phyloP scores from a whole-genome alignment of 495 filamentous ascomycete genomes.

The Lichina pygmaea region DNA sequence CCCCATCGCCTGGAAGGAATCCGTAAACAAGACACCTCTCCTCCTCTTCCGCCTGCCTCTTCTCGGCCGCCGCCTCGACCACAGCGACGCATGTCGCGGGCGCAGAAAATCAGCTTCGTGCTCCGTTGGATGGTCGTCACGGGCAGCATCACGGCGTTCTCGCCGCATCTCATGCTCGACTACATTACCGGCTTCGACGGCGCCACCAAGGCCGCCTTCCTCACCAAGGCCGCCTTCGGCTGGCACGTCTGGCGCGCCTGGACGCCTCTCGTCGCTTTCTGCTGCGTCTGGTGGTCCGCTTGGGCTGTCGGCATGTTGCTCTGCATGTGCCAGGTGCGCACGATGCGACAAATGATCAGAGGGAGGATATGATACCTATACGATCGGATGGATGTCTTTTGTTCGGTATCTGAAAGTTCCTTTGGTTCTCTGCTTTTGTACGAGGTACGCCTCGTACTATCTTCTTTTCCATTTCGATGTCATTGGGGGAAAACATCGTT shows the following conservation, averaged over 20 bases:
- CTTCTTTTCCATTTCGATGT: no score
- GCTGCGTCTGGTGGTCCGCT: conserved; percentile 97
- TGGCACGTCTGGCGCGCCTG: conserved; percentile 86
- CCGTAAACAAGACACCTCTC: no score
- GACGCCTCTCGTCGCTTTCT: conserved; percentile 57
- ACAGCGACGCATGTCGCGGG: conserved; percentile 4
- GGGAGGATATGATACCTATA: no score
- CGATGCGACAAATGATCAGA: no score
- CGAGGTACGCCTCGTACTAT: no score
- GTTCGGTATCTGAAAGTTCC: no score
- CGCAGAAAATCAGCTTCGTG: background rate
- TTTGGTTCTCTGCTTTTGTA: no score
- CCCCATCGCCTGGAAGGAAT: no score
- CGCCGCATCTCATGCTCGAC: conserved; percentile 18
- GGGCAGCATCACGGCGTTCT: background rate
- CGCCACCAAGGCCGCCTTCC: conserved; percentile 21
- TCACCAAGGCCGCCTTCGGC: conserved; percentile 58
- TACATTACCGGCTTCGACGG: conserved; percentile 33
- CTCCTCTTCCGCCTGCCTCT: no score
- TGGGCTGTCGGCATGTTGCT: conserved; percentile 36
- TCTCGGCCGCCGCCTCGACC: background rate
- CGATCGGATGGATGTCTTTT: no score
- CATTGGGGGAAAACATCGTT: no score
- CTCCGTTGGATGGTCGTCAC: background rate
- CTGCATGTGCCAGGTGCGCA: no score